phyloP scores from a whole-genome alignment of 192 early-diverging fungal species.

The Rhizoclosmatium globosum region DNA sequence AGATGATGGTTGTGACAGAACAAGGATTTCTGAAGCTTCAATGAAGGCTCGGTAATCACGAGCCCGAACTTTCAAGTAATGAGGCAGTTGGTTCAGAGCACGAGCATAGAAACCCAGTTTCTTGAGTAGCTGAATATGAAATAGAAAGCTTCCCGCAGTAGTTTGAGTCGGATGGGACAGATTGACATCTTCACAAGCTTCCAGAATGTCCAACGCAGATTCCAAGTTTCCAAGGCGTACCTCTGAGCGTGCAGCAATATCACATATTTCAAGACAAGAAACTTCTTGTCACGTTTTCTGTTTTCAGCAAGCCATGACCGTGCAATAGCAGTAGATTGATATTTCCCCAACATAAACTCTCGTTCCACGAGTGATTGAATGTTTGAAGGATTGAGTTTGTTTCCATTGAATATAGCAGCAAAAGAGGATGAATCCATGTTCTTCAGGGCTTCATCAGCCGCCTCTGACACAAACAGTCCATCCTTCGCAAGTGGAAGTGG shows the following conservation, averaged over 20 bases:
- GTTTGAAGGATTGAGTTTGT: constrained; percentile 6
- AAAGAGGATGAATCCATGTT: not conserved
- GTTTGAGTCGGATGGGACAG: constrained; percentile 8
- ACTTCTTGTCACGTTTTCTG: constrained; percentile 2
- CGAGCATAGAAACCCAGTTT: not conserved
- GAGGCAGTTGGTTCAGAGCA: not conserved
- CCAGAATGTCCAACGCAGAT: not conserved
- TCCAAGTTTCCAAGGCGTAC: not conserved
- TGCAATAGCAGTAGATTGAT: not conserved
- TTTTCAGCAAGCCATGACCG: constrained; percentile 15
- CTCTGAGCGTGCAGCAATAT: constrained; percentile 2
- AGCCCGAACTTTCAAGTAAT: not conserved
- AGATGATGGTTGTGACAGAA: not conserved
- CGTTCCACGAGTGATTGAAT: not conserved
- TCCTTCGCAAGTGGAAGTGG: constrained; percentile 6
- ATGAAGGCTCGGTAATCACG: constrained; percentile 3
- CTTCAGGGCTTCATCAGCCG: not conserved
- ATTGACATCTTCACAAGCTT: constrained; percentile 1
- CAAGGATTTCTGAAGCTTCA: not conserved
- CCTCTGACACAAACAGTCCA: not conserved
- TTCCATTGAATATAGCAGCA: not conserved
- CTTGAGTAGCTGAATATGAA: not conserved
- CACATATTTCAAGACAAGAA: constrained; percentile 14
- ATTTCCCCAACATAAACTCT: not conserved
- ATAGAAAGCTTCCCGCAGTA: not conserved